A percentile compares a stretch with the other conserved stretches of the same genome.
phyloP scores from a whole-genome alignment of 108 stramenopile genomes.

The Nitzschia sp. region DNA sequence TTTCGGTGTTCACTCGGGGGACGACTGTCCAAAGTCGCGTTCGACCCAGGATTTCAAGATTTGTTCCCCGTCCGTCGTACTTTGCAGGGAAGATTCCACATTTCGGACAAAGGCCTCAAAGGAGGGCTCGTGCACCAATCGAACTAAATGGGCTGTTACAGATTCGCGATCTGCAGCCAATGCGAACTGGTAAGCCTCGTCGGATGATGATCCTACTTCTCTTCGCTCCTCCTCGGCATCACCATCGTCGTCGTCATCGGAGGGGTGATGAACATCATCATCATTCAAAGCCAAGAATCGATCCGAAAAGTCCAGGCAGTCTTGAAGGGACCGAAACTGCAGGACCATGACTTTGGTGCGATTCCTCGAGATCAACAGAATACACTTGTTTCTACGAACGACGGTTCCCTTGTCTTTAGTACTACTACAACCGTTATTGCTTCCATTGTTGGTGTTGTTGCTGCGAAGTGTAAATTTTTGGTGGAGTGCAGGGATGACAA shows the following conservation, averaged over 20 bases:
- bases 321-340: constrained; percentile 33
- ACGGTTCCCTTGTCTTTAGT: constrained; percentile 21
- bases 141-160: constrained; percentile 23
- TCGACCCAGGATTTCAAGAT: constrained; percentile 29
- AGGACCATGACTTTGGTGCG: constrained; percentile 41
- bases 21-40: constrained; percentile 13
- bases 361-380: constrained; percentile 28
- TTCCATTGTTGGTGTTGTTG: neutral
- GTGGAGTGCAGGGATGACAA: constrained; percentile 31
- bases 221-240: neutral
- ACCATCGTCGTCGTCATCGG: neutral
- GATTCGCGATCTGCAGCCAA: constrained; percentile 1
- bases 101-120: constrained; percentile 40
- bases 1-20: too few relatives aligned
- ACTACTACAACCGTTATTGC: too few relatives aligned
- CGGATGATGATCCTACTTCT: neutral
- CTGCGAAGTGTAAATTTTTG: constrained; percentile 31
- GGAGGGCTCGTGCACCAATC: constrained; percentile 38
- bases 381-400: constrained; percentile 32
- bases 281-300: constrained; percentile 32
- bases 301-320: constrained; percentile 44
- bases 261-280: too few relatives aligned
- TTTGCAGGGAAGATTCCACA: constrained; percentile 29
- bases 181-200: neutral
- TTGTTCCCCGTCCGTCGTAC: constrained; percentile 28